Base-by-base conservation (phyloP, 2,329 filamentous ascomycete species). In the Lithohypha guttulata region DNA sequence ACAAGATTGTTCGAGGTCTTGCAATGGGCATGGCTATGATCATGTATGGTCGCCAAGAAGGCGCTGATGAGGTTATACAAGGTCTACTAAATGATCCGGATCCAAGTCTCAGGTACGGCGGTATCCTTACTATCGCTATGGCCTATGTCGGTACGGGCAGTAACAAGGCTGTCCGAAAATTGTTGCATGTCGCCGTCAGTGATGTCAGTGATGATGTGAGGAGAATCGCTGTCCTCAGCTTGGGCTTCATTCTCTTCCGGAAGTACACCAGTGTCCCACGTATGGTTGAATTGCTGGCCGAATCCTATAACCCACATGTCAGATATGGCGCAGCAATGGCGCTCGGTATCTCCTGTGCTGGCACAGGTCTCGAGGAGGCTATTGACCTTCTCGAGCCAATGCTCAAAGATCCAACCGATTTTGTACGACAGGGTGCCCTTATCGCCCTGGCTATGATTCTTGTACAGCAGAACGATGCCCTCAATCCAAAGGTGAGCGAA, bases 321-420 rank as follows among this genome's bases (percentile, higher is more conserved):
- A 81, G 91, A 42, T 98, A 98, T 55, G 91, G 91, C 56, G 93
- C 91, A 14, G 91, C 91, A 38, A 95, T 98, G 86, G 93, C 93
- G 29, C 75, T 98, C 9, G 91, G 91, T 63, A 98, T 98, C 55
- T 93, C 93, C 18, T 98, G 93, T 54, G 91, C 91, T 18, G 91
- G 91, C 33, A 98, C 91, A 37, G 91, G 91, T 10, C 71, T 96
- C 20, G 86, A 94, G 47, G 91, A 98, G 64, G 91, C 93, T 15
- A 91, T 96, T 46, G 91, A 98, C 55, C 72, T 98, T 13, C 73
- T 98, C 3, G 91, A 98, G 67, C 91, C 91, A 13, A 98, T 98
- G 91, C 87, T 95, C 69, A 98, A 96, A 70, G 91, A 98, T 53
- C 93, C 91, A 6, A 93, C 87, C 42, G 91, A 98, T 65, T 98